phyloP scores from a whole-genome alignment of 2,329 filamentous ascomycete species.

The Magnaporthiopsis incrustans region DNA sequence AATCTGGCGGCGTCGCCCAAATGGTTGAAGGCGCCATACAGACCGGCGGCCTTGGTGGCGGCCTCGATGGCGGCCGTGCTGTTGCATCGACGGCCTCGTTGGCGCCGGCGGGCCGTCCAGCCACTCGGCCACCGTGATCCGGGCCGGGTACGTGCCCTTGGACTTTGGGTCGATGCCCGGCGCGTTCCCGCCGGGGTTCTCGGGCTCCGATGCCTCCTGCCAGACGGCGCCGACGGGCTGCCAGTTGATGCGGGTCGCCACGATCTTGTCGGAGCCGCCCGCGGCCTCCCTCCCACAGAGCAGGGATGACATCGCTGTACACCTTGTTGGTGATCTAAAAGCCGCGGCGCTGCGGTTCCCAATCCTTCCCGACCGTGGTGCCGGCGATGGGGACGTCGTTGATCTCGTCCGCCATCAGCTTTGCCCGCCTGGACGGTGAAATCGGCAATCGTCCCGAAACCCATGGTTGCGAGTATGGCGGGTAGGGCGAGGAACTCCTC shows the following conservation, averaged over 20 bases:
- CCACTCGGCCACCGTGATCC: conserved; percentile 15
- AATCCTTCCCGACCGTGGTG: conserved; percentile 8
- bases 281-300: not conserved
- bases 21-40: conserved; percentile 27
- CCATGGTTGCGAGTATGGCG: not conserved
- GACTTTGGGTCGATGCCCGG: conserved; percentile 26
- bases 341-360: conserved; percentile 10
- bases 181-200: conserved; percentile 27
- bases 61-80: conserved; percentile 18
- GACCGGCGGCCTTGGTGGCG: conserved; percentile 19
- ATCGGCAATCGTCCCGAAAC: not conserved
- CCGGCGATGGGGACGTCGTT: conserved; percentile 1
- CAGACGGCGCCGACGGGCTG: conserved; percentile 2
- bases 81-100: conserved; percentile 22
- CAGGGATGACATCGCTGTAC: conserved; percentile 10
- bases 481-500: not conserved
- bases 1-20: conserved; percentile 34
- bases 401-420: not conserved
- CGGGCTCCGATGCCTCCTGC: not conserved
- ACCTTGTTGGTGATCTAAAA: conserved; percentile 5
- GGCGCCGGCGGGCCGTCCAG: conserved; percentile 11
- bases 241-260: conserved; percentile 21
- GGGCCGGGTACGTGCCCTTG: conserved; percentile 1
- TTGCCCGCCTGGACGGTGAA: not conserved
- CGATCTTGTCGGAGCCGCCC: conserved; percentile 18